These are phyloP conservation scores for Calvatia gigantea DNA, from an alignment of 768 basidiomycete species.

Conservation along the genomic window DNA sequence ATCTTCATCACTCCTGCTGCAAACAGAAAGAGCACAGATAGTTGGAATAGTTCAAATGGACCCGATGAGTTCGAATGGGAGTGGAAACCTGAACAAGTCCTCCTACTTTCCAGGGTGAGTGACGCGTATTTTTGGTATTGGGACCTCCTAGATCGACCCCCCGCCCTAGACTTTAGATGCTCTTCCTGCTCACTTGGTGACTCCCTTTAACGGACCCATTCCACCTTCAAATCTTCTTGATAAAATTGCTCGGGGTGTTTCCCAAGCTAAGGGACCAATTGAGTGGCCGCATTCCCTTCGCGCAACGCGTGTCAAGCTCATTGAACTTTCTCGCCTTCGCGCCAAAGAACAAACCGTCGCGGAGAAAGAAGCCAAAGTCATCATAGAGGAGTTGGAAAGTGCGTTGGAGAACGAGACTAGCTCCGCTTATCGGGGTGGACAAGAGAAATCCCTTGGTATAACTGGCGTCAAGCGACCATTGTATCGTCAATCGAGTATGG, in stretches of 20 bases:
- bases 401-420: conserved; percentile 29
- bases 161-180: conserved; percentile 74
- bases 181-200: conserved; percentile 78
- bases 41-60: conserved; percentile 78
- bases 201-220: conserved; percentile 80
- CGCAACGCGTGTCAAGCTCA: conserved; percentile 77
- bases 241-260: conserved; percentile 78
- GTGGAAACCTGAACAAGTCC: conserved; percentile 73
- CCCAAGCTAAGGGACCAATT: conserved; percentile 66
- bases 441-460: conserved; percentile 23
- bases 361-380: conserved; percentile 34
- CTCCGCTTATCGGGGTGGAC: conserved; percentile 25
- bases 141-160: conserved; percentile 10
- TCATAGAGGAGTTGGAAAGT: conserved; percentile 47
- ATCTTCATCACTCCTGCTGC: conserved; percentile 44
- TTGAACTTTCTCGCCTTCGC: conserved; percentile 69
- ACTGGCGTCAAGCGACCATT: conserved; percentile 46
- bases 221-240: conserved; percentile 86
- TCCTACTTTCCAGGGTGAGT: conserved; percentile 63
- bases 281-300: conserved; percentile 85
- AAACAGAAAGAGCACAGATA: conserved; percentile 74
- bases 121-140: conserved; percentile 10
- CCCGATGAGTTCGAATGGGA: conserved; percentile 61
- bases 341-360: conserved; percentile 47
- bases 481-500: conserved; percentile 85